A percentile compares a stretch with the other conserved stretches of the same genome.
phyloP scores from a whole-genome alignment of 2,329 filamentous ascomycete genomes.

The Dactylella cylindrospora region DNA sequence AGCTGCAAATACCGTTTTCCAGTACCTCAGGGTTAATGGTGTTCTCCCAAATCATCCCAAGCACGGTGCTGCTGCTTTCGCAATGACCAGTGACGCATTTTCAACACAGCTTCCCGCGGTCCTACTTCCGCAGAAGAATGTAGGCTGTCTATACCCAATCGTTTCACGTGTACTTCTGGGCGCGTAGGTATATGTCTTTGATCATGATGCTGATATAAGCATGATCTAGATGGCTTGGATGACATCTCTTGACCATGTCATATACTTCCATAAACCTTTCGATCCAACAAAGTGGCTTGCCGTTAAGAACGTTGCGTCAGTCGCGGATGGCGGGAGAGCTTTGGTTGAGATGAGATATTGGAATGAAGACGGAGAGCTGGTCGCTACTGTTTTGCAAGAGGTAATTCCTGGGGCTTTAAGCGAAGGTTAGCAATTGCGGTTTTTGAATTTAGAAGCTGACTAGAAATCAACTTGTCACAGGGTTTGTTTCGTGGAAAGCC shows the following conservation, averaged over 20 bases:
- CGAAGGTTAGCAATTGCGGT: neutral
- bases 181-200: too few relatives aligned
- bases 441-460: too few relatives aligned
- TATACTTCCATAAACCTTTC: slow-evolving; percentile 34
- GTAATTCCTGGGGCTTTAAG: neutral
- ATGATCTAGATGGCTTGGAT: slow-evolving; percentile 22
- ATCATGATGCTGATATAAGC: neutral
- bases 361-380: slow-evolving; percentile 16
- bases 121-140: slow-evolving; percentile 22
- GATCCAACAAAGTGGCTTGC: slow-evolving; percentile 34
- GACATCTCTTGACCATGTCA: slow-evolving; percentile 25
- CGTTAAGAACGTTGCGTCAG: slow-evolving; percentile 20
- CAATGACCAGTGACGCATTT: slow-evolving; percentile 29
- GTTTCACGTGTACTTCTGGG: too few relatives aligned
- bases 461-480: slow-evolving; percentile 2
- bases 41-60: slow-evolving; percentile 6
- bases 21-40: slow-evolving; percentile 24
- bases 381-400: slow-evolving; percentile 32
- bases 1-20: slow-evolving; percentile 2
- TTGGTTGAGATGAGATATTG: slow-evolving; percentile 37
- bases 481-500: slow-evolving; percentile 25
- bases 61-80: slow-evolving; percentile 28
- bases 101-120: slow-evolving; percentile 34
- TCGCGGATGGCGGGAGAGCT: slow-evolving; percentile 19
- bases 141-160: too few relatives aligned